Conservation (phyloP, 129 eudicot genomes). For the Solidago caesia region DNA sequence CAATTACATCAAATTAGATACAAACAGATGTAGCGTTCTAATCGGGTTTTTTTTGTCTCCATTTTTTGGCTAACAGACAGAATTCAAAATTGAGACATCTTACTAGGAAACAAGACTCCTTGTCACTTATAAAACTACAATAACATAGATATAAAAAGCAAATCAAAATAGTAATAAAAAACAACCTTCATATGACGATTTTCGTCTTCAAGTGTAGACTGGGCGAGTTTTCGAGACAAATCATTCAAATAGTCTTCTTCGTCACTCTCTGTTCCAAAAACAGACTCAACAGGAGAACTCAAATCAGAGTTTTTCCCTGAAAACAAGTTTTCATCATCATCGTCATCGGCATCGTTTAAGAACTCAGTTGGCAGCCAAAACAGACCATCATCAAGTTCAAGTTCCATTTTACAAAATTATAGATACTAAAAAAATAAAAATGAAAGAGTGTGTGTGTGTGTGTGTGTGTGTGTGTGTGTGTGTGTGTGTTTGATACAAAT, state of each 20-base stretch:
- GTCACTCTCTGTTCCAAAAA: slow-evolving; percentile 79
- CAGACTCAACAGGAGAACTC: slow-evolving; percentile 63
- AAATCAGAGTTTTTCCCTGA: slow-evolving; percentile 47
- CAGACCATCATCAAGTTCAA: slow-evolving; percentile 52
- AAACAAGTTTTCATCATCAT: slow-evolving; percentile 21
- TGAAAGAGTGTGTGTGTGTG: background rate
- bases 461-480: background rate
- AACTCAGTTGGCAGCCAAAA: slow-evolving; percentile 88
- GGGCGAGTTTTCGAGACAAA: slow-evolving; percentile 41
- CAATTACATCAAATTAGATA: background rate
- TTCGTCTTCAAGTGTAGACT: slow-evolving; percentile 40
- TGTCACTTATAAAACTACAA: no score
- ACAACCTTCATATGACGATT: background rate
- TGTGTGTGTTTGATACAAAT: background rate
- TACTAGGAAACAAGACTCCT: no score
- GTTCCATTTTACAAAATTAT: slow-evolving; percentile 30
- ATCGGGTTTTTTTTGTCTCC: no score
- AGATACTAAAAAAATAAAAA: background rate
- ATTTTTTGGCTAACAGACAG: no score
- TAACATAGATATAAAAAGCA: no score
- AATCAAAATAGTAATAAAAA: background rate
- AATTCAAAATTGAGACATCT: no score
- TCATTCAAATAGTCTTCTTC: slow-evolving; percentile 61
- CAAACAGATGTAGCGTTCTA: no score
- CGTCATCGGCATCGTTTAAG: slow-evolving; percentile 50